Evolutionary conservation across 441 rosid genomes (phyloP).

Genomic region (Manihot esculenta): DNA sequence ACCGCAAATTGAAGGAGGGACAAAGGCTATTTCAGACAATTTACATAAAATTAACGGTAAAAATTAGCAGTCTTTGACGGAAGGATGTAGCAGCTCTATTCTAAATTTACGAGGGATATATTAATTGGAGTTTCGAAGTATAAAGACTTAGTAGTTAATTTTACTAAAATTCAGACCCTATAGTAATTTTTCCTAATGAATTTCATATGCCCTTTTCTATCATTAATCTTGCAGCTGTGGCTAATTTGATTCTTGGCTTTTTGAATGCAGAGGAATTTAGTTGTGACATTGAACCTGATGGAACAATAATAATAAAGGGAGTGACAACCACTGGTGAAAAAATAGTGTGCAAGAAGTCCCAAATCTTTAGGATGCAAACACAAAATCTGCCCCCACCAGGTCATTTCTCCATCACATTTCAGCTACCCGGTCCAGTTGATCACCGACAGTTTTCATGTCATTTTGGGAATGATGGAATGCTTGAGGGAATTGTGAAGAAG

Average conservation of each 20-base stretch:
- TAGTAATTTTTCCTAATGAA: too few species aligned
- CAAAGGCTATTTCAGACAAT: too few species aligned
- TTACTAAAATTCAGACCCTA: too few species aligned
- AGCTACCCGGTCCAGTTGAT: constrained; percentile 78
- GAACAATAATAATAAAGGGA: constrained; percentile 60
- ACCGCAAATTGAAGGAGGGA: too few species aligned
- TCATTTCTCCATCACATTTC: constrained; percentile 58
- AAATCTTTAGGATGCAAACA: constrained; percentile 61
- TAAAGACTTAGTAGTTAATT: too few species aligned
- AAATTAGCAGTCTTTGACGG: too few species aligned
- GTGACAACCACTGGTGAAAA: constrained; percentile 71
- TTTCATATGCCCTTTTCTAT: constrained; percentile 1
- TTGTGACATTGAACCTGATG: constrained; percentile 60
- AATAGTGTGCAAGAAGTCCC: constrained; percentile 54
- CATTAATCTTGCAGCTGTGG: constrained; percentile 10
- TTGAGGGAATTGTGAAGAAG: constrained; percentile 51
- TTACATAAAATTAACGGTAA: too few species aligned
- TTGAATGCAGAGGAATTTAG: constrained; percentile 59
- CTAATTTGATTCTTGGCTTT: constrained; percentile 9
- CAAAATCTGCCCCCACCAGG: constrained; percentile 76
- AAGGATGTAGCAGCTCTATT: too few species aligned
- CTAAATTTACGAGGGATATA: too few species aligned
- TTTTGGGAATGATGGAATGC: constrained; percentile 57
- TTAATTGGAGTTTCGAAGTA: too few species aligned
- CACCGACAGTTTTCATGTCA: constrained; percentile 40